Evolutionary conservation across 2,329 filamentous ascomycete genomes (phyloP), one percentile per base, ranked within the genome.

Genomic region (Penicillium nordicum): DNA sequence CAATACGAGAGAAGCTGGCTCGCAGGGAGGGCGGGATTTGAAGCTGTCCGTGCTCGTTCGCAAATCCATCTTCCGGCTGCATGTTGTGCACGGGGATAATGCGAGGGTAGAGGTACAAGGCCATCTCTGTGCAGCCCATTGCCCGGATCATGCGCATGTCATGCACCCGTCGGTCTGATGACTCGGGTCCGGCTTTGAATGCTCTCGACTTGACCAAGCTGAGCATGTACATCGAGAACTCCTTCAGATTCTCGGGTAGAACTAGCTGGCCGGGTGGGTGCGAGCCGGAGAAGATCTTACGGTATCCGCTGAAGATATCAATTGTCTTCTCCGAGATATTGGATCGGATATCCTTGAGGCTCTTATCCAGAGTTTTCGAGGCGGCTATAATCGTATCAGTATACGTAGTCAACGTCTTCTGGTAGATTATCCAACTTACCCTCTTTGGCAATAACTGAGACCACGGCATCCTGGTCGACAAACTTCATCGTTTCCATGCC

Each of bases 191-290:
- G 79, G 79, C 84, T 79, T 97, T 97, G 78, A 97, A 92, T 3
- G 93, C 92, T 56, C 94, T 86, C 55, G 86, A 92, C 75, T 99
- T 99, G 71, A 96, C 78, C 61, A 97, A 79, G 46, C 89, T 88
- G 10, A 99, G 86, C 76, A 95, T 90, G 74, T 94, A 97, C 92
- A 99, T 97, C 68, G 89, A 87, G 67, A 96, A 92, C 72, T 99
- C 94, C 72, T 97, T 97, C 30, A 99, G 83, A 63, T 93, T 90
- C 76, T 99, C 94, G 0, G 94, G 94, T 76, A 99, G 86, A 30
- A 99, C 92, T 30, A 99, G 84, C 74, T 99, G 92, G 5, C 92
- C 90, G 1, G 92, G 90, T 9, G 94, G 93, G 68, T 96, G 90
- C 3, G 86, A 84, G 55, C 89, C 89, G 2, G 91, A 89, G 66